Evolutionary conservation across 2,329 filamentous ascomycete species (phyloP).

Genomic region (Colletotrichum orchidophilum): DNA sequence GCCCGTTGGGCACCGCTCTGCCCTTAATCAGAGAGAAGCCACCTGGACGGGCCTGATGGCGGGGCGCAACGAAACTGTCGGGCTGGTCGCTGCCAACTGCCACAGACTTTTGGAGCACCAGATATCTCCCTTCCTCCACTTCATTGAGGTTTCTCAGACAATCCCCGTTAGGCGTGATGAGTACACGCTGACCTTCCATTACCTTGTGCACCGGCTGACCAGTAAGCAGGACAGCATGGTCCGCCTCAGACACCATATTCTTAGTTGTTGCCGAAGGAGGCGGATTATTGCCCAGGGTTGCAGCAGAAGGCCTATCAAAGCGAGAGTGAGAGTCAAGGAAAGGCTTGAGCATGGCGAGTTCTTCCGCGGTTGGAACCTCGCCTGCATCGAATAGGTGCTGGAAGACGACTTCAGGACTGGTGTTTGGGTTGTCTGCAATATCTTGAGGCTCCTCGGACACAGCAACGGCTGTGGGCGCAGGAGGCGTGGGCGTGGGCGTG

Average conservation of each 20-base stretch:
- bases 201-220: constrained; percentile 70
- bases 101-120: constrained; percentile 72
- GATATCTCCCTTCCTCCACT: constrained; percentile 75
- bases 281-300: constrained; percentile 12
- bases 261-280: constrained; percentile 46
- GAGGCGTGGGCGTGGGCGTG: neutral
- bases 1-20: constrained; percentile 71
- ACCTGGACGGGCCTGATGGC: constrained; percentile 61
- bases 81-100: constrained; percentile 60
- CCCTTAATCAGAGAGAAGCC: constrained; percentile 72
- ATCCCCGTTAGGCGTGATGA: constrained; percentile 80
- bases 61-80: constrained; percentile 63
- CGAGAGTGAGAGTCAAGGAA: constrained; percentile 39
- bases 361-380: constrained; percentile 37
- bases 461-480: constrained; percentile 1
- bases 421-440: constrained; percentile 30
- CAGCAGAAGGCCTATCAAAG: constrained; percentile 11
- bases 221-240: constrained; percentile 63
- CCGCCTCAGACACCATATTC: constrained; percentile 61
- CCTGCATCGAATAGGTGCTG: constrained; percentile 19
- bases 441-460: constrained; percentile 20
- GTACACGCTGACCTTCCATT: constrained; percentile 71
- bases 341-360: constrained; percentile 49
- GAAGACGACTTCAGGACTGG: constrained; percentile 31
- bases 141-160: constrained; percentile 76